Conservation (phyloP, 768 basidiomycete genomes). For the Grammothele lineata region DNA sequence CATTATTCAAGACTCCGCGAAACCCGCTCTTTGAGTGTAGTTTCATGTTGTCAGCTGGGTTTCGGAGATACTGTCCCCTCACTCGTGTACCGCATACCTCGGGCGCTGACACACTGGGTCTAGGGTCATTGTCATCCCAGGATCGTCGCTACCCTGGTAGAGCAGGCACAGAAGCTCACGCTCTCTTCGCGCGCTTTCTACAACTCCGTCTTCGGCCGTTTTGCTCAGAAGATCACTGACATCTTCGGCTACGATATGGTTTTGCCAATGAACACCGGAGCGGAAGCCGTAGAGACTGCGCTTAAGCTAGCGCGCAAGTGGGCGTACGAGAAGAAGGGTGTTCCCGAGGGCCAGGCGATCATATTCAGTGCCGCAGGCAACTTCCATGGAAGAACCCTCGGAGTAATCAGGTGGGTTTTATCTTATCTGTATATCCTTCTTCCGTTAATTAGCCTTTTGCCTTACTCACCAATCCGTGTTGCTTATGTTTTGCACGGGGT, state of each 20-base stretch:
- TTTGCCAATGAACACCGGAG: slow-evolving; percentile 98
- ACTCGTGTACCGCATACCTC: background rate
- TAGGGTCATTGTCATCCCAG: slow-evolving; percentile 90
- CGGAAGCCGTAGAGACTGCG: slow-evolving; percentile 97
- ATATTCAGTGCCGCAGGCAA: slow-evolving; percentile 85
- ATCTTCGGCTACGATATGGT: slow-evolving; percentile 95
- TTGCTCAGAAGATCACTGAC: slow-evolving; percentile 77
- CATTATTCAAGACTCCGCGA: too few species aligned
- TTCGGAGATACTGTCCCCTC: too few species aligned
- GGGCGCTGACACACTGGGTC: background rate
- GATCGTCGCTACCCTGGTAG: slow-evolving; percentile 75
- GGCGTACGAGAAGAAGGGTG: slow-evolving; percentile 88
- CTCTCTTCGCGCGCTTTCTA: slow-evolving; percentile 96
- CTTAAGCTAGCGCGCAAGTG: slow-evolving; percentile 95
- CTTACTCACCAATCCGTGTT: background rate
- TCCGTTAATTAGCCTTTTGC: slow-evolving; percentile 6
- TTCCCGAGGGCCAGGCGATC: slow-evolving; percentile 77
- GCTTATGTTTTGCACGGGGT: too few species aligned
- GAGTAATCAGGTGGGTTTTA: slow-evolving; percentile 65
- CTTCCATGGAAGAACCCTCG: slow-evolving; percentile 93
- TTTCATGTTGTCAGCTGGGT: too few species aligned
- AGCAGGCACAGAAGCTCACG: slow-evolving; percentile 87
- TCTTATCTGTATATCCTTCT: slow-evolving; percentile 4
- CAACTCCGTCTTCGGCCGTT: slow-evolving; percentile 87
- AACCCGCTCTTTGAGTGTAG: too few species aligned